These are phyloP conservation scores for Eremothecium gossypii DNA, from an alignment of 1,139 yeast species.

Conservation along the genomic window DNA sequence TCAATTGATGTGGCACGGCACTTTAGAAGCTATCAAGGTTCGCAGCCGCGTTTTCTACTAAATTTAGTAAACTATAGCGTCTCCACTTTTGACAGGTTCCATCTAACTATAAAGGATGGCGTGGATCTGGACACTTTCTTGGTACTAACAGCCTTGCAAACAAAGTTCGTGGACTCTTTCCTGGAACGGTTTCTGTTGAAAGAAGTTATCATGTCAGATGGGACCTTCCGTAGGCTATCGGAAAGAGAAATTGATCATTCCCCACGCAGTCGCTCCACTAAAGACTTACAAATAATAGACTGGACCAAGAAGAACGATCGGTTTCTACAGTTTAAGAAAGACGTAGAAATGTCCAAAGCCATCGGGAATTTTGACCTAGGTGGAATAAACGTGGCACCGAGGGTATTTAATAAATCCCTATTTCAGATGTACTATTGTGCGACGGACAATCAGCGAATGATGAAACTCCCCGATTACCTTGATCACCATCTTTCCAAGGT, in stretches of 20 bases:
- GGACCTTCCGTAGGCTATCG: not conserved
- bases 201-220: not conserved
- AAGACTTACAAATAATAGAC: not conserved
- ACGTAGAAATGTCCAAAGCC: not conserved
- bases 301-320: not conserved
- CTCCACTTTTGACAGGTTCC: not conserved
- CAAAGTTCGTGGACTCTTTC: not conserved
- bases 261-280: not conserved
- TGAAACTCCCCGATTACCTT: not conserved
- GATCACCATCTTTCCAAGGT: not conserved
- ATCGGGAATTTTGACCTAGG: not conserved
- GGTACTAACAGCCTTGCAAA: not conserved
- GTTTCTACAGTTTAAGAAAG: not conserved
- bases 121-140: not conserved
- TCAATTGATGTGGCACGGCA: not conserved
- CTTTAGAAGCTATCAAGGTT: not conserved
- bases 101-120: not conserved
- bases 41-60: not conserved
- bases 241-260: not conserved
- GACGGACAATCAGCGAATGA: not conserved
- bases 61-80: not conserved
- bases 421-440: not conserved
- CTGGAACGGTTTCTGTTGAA: slow-evolving; percentile 1
- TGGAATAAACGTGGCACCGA: not conserved
- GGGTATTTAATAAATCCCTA: not conserved